phyloP scores from a whole-genome alignment of 164 flowering plant genomes.

The Vitis rupestris region DNA sequence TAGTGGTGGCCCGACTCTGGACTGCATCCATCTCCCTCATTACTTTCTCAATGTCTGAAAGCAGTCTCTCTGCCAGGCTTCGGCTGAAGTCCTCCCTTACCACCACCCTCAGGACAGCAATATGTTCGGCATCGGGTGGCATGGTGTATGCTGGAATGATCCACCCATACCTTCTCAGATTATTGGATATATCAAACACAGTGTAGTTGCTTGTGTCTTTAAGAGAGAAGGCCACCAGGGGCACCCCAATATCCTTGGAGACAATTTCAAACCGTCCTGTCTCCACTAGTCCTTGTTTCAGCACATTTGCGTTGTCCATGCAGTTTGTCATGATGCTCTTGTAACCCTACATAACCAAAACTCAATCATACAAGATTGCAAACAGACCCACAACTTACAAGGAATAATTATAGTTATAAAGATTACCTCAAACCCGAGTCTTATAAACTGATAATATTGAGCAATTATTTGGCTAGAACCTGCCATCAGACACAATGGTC shows the following conservation, averaged over 20 bases:
- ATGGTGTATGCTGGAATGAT: slow-evolving; percentile 70
- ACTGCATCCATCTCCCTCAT: slow-evolving; percentile 38
- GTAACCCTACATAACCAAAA: slow-evolving; percentile 43
- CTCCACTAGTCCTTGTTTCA: slow-evolving; percentile 45
- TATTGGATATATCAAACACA: slow-evolving; percentile 52
- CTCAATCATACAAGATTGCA: background rate
- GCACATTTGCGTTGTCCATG: slow-evolving; percentile 42
- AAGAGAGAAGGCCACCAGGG: slow-evolving; percentile 58
- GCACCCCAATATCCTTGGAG: slow-evolving; percentile 66
- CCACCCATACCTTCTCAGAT: slow-evolving; percentile 61
- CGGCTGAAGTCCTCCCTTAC: slow-evolving; percentile 71
- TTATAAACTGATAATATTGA: slow-evolving; percentile 69
- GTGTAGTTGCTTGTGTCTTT: slow-evolving; percentile 50
- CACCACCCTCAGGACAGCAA: slow-evolving; percentile 64
- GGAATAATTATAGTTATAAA: background rate
- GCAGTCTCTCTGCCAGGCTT: slow-evolving; percentile 50
- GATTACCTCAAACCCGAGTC: slow-evolving; percentile 66
- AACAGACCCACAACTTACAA: background rate
- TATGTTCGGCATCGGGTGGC: slow-evolving; percentile 60
- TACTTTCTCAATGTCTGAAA: slow-evolving; percentile 41
- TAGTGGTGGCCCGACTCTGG: slow-evolving; percentile 14
- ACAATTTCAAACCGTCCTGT: slow-evolving; percentile 53
- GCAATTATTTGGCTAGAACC: slow-evolving; percentile 75
- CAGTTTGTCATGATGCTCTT: slow-evolving; percentile 55
- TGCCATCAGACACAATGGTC: slow-evolving; percentile 16